A percentile compares a stretch with the other conserved stretches of the same genome.
Evolutionary conservation across 208 protist species (phyloP).

Genomic region (Leishmania arabica): DNA sequence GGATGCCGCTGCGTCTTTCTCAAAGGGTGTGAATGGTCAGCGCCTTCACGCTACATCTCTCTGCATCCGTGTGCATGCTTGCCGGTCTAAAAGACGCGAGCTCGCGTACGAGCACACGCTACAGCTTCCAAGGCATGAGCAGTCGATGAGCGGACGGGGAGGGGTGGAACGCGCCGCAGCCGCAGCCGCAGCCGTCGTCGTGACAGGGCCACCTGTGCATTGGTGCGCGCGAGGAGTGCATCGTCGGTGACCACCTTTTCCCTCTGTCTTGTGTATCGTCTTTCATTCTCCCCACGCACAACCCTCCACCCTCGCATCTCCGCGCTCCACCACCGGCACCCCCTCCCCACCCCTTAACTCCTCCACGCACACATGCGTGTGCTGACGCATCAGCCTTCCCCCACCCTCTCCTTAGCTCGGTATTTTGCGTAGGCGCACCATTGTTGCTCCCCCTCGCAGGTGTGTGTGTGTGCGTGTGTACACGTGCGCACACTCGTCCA

Average conservation of each 20-base stretch:
- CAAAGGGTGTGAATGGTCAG: background rate
- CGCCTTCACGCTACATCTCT: background rate
- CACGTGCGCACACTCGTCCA: background rate
- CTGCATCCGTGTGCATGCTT: background rate
- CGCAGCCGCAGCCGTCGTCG: background rate
- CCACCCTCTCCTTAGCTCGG: background rate
- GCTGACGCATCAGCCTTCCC: background rate
- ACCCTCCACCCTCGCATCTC: background rate
- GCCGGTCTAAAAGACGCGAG: background rate
- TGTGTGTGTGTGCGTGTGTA: background rate
- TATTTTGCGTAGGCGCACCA: background rate
- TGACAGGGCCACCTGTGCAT: background rate
- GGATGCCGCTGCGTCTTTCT: background rate
- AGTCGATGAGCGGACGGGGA: background rate
- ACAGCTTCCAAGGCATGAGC: background rate
- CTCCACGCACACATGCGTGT: background rate
- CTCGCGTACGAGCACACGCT: background rate
- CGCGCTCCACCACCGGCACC: background rate
- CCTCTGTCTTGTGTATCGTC: background rate
- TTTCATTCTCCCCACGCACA: background rate
- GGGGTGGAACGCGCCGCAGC: background rate
- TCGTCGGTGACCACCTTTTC: background rate
- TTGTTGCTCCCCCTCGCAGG: background rate
- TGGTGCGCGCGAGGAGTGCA: background rate
- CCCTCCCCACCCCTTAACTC: background rate